Base-by-base conservation (phyloP, 2,329 filamentous ascomycete species). In the Fusarium beomiforme region DNA sequence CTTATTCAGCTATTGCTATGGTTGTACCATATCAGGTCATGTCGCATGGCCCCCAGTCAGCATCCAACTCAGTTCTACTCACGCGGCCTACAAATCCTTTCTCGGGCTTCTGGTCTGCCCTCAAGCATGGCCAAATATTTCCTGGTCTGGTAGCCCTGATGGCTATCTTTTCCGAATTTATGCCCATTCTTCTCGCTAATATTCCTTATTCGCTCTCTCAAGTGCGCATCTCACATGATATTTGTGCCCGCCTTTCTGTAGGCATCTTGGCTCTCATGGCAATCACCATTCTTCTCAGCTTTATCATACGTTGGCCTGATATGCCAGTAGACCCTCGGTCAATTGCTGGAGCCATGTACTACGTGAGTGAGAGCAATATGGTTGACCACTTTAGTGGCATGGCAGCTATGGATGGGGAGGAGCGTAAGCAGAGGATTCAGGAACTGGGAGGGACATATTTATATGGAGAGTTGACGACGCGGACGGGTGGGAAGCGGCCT, bases 151-250 rank as follows among this genome's bases (percentile, higher is more conserved):
- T 84, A 13, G 81, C 83, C 1, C 67, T 82, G 8, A 82, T 83
- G 49, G 79, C 83, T 6, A 80, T 87, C 24, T 77, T 86, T 5
- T 81, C 85, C 24, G 85, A 88, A 51, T 82, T 86, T 50, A 81
- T 88, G n/a, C 85, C 85, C 3, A 78, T 87, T 23, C 78, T 85
- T 3, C 79, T 88, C 5, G 80, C 84, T 70, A 87, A 86, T 65
- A 80, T 87, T 4, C 83, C 85, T 1, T 85, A 84, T 74, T 83
- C 80, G 56, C 78, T 82, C 4, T 80, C 82, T 0, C 82, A 84
- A 55, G 81, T 80, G 1, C 75, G 78, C 36, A 73, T 74, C 19
- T 80, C 83, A 0, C 82, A 84, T 50, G 77, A 77, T 1, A 76
- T 82, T 9, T 86, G 83, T 66, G 79, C 83, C 1, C 81, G 81